phyloP scores from a whole-genome alignment of 106 monocot genomes.

The Phalaenopsis aphrodite region DNA sequence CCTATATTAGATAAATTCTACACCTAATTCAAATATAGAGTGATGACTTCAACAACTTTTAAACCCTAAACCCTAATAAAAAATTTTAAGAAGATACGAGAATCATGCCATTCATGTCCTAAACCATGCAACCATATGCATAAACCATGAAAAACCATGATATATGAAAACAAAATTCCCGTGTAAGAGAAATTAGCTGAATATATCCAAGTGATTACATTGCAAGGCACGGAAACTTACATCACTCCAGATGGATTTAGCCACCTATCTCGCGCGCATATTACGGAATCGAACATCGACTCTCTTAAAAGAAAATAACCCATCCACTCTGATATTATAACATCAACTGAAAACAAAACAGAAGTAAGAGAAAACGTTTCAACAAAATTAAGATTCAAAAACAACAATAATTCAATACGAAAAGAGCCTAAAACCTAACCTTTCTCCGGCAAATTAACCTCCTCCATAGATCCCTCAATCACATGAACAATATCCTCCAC shows the following conservation, averaged over 20 bases:
- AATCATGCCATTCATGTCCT: not conserved
- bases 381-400: not conserved
- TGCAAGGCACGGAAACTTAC: slow-evolving; percentile 31
- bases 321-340: slow-evolving; percentile 99
- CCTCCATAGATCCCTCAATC: slow-evolving; percentile 90
- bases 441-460: slow-evolving; percentile 83
- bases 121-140: not conserved
- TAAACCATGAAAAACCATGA: not conserved
- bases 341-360: slow-evolving; percentile 58
- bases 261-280: slow-evolving; percentile 91
- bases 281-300: slow-evolving; percentile 97
- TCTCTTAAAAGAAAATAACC: slow-evolving; percentile 94
- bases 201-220: not conserved
- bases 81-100: not conserved
- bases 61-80: too few species aligned
- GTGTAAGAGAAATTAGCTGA: not conserved
- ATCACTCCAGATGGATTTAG: slow-evolving; percentile 82
- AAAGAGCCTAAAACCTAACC: slow-evolving; percentile 23
- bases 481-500: slow-evolving; percentile 75
- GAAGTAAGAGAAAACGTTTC: not conserved
- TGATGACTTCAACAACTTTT: too few species aligned
- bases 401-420: not conserved
- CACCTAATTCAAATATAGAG: not conserved
- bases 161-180: not conserved
- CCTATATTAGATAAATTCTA: not conserved